Percentiles rank a stretch among this genome's conserved stretches.
phyloP scores from a whole-genome alignment of 768 basidiomycete genomes.

The Infundibulicybe gibba region DNA sequence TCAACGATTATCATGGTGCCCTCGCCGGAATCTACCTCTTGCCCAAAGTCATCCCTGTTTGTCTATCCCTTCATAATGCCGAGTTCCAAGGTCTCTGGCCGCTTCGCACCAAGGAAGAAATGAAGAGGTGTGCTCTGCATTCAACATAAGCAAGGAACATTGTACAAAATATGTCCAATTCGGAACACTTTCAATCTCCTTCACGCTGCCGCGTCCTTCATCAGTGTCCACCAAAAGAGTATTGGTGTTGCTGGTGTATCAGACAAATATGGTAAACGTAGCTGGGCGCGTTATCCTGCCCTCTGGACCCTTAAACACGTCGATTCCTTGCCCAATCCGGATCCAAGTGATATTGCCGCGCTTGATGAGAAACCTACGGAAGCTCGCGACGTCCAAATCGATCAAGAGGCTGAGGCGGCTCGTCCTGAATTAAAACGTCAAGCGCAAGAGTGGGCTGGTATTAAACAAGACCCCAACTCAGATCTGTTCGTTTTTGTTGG shows the following conservation, averaged over 20 bases:
- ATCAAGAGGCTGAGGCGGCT: conserved; percentile 80
- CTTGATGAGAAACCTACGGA: conserved; percentile 75
- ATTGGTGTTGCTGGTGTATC: conserved; percentile 95
- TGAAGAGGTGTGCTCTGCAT: conserved; percentile 98
- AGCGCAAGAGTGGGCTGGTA: conserved; percentile 93
- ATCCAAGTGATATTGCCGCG: conserved; percentile 92
- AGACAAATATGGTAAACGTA: conserved; percentile 96
- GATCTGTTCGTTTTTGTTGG: conserved; percentile 96
- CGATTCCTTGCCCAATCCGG: conserved; percentile 92
- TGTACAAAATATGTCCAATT: conserved; percentile 98
- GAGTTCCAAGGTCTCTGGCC: conserved; percentile 99
- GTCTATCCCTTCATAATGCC: conserved; percentile 92
- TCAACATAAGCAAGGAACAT: conserved; percentile 94
- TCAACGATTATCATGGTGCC: conserved; percentile 95
- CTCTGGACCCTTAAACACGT: conserved; percentile 95
- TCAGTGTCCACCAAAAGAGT: conserved; percentile 90
- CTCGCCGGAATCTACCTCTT: conserved; percentile 88
- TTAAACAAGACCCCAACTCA: conserved; percentile 86
- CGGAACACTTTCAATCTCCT: conserved; percentile 97
- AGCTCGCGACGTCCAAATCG: conserved; percentile 72
- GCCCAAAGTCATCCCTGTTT: conserved; percentile 86
- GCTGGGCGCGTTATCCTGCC: conserved; percentile 95
- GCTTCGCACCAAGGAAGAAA: conserved; percentile 93
- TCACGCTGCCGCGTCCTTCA: conserved; percentile 90
- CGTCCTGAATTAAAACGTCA: conserved; percentile 89